Percentiles rank a stretch among this genome's conserved stretches.
Evolutionary conservation across 2,329 filamentous ascomycete genomes (phyloP).

Genomic region (Bipolaris gigantea): DNA sequence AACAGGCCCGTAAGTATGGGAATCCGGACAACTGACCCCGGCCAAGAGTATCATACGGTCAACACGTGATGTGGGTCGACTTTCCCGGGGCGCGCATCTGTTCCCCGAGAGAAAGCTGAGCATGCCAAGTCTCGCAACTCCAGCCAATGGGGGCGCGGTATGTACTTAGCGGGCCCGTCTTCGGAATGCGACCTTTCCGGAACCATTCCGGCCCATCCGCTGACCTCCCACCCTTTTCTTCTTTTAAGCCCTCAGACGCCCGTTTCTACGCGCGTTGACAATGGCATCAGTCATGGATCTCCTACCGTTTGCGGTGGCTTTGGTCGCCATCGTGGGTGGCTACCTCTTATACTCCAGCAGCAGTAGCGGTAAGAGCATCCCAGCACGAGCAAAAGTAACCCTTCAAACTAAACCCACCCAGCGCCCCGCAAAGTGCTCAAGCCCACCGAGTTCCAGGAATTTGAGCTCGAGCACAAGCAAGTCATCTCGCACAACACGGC

Average conservation of each 20-base stretch:
- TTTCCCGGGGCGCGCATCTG: not conserved
- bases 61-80: not conserved
- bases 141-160: not conserved
- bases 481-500: constrained; percentile 97
- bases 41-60: not conserved
- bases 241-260: not conserved
- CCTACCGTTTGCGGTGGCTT: constrained; percentile 66
- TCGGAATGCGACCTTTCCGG: not conserved
- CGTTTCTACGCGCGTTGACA: constrained; percentile 46
- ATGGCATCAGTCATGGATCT: constrained; percentile 75
- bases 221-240: not conserved
- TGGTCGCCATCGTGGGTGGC: constrained; percentile 67
- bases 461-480: constrained; percentile 91
- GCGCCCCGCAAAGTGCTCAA: constrained; percentile 70
- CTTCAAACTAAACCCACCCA: not conserved
- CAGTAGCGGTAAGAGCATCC: constrained; percentile 59
- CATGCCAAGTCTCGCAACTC: not conserved
- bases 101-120: not conserved
- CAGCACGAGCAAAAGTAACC: not conserved
- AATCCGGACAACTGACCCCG: not conserved
- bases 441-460: constrained; percentile 85
- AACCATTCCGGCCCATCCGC: not conserved
- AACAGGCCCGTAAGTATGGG: too few relatives aligned
- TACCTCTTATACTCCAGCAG: constrained; percentile 71
- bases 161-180: not conserved